Conservation (phyloP, 2,329 filamentous ascomycete species). For the Meredithiella fracta region DNA sequence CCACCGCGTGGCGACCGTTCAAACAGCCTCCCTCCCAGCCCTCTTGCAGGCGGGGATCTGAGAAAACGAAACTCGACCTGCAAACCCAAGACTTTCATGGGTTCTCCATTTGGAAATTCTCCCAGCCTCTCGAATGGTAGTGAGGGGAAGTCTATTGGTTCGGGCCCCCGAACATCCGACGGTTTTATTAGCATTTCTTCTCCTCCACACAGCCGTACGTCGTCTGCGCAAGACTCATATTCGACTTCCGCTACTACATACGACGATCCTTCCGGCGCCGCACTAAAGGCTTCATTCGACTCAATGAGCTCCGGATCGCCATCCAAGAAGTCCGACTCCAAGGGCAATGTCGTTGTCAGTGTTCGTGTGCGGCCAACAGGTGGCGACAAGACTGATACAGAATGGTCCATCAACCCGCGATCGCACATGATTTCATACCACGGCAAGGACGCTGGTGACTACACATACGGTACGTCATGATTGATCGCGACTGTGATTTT, state of each 20-base stretch:
- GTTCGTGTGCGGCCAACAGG: constrained; percentile 78
- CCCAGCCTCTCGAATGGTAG: constrained; percentile 67
- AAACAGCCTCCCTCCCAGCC: constrained; percentile 46
- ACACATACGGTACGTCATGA: constrained; percentile 59
- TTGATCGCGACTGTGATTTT: not conserved
- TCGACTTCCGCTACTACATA: constrained; percentile 80
- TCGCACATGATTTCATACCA: constrained; percentile 66
- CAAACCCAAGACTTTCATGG: constrained; percentile 40
- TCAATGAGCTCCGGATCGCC: constrained; percentile 20
- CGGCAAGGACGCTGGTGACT: constrained; percentile 82
- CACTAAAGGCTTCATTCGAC: constrained; percentile 21
- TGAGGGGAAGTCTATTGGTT: constrained; percentile 56
- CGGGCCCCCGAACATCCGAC: constrained; percentile 51
- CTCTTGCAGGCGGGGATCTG: constrained; percentile 36
- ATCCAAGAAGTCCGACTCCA: constrained; percentile 48
- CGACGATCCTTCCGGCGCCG: constrained; percentile 54
- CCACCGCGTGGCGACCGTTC: constrained; percentile 55
- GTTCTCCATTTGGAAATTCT: constrained; percentile 35
- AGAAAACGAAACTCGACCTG: constrained; percentile 24
- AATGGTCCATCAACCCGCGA: constrained; percentile 85
- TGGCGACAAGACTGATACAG: constrained; percentile 48
- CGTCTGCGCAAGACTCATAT: constrained; percentile 82
- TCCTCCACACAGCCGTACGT: constrained; percentile 74
- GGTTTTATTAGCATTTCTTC: constrained; percentile 63
- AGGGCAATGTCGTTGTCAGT: constrained; percentile 91